Percentiles rank a stretch among this genome's conserved stretches.
These are phyloP conservation scores for Pseudopyricularia cyperi DNA, from an alignment of 2,329 filamentous ascomycete species.

Conservation along the genomic window DNA sequence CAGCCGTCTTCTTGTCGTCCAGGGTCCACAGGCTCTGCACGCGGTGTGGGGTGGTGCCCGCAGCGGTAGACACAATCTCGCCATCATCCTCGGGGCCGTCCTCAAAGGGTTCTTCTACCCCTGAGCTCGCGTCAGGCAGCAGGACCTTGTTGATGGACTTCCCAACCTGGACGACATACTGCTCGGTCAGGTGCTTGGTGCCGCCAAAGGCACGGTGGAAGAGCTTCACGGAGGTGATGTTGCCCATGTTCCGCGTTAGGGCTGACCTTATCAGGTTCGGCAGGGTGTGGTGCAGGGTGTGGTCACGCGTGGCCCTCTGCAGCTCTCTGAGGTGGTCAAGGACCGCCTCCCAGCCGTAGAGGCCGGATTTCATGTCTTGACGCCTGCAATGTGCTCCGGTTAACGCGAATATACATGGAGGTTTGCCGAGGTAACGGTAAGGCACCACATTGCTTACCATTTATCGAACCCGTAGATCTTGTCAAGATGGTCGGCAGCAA, in stretches of 20 bases:
- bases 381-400: neutral
- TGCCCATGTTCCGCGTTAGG: slow-evolving; percentile 75
- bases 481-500: slow-evolving; percentile 72
- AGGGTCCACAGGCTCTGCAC: neutral
- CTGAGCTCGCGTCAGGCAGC: neutral
- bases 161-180: slow-evolving; percentile 79
- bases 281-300: slow-evolving; percentile 22
- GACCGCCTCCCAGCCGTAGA: slow-evolving; percentile 82
- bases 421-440: no score
- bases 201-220: slow-evolving; percentile 80
- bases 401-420: neutral
- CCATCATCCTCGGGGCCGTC: neutral
- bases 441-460: no score
- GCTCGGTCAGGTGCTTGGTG: slow-evolving; percentile 81
- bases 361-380: slow-evolving; percentile 38
- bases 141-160: slow-evolving; percentile 68
- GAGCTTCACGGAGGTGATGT: slow-evolving; percentile 69
- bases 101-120: neutral
- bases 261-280: slow-evolving; percentile 72
- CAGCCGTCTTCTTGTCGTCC: slow-evolving; percentile 1
- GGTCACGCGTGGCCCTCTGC: slow-evolving; percentile 50
- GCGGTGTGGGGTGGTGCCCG: neutral
- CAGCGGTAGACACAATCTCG: neutral
- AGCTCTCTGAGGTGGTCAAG: slow-evolving; percentile 62
- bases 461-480: slow-evolving; percentile 67